Evolutionary conservation across 257 asterid genomes (phyloP).

Genomic region (Schizonepeta tenuifolia): DNA sequence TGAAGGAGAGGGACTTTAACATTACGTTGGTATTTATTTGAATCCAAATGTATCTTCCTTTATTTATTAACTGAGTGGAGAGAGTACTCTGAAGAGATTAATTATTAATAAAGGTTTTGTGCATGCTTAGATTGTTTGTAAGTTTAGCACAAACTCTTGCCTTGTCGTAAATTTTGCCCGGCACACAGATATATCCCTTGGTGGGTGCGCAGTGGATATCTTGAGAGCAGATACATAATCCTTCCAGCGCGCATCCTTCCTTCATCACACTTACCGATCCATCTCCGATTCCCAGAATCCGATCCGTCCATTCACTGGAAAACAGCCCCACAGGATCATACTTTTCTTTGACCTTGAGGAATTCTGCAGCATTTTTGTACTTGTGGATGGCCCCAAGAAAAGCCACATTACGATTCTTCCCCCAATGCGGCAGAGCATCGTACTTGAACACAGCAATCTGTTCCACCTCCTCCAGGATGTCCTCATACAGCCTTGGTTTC

Average conservation of each 20-base stretch:
- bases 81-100: too few relatives aligned
- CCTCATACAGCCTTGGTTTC: conserved; percentile 52
- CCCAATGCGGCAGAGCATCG: conserved; percentile 73
- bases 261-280: conserved; percentile 33
- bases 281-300: conserved; percentile 50
- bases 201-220: conserved; percentile 65
- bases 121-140: background rate
- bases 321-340: conserved; percentile 60
- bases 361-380: conserved; percentile 36
- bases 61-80: too few relatives aligned
- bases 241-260: conserved; percentile 71
- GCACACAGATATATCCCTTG: conserved; percentile 54
- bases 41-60: too few relatives aligned
- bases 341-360: conserved; percentile 40
- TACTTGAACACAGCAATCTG: conserved; percentile 68
- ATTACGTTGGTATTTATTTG: too few relatives aligned
- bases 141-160: conserved; percentile 60
- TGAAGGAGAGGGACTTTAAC: too few relatives aligned
- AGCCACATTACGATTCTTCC: conserved; percentile 65
- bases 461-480: conserved; percentile 63
- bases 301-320: conserved; percentile 68
- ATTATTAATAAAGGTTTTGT: too few relatives aligned
- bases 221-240: conserved; percentile 62
- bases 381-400: conserved; percentile 53
- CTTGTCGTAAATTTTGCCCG: conserved; percentile 47